These are phyloP conservation scores for Flaveria ramosissima DNA, from an alignment of 129 eudicot species.

Conservation along the genomic window DNA sequence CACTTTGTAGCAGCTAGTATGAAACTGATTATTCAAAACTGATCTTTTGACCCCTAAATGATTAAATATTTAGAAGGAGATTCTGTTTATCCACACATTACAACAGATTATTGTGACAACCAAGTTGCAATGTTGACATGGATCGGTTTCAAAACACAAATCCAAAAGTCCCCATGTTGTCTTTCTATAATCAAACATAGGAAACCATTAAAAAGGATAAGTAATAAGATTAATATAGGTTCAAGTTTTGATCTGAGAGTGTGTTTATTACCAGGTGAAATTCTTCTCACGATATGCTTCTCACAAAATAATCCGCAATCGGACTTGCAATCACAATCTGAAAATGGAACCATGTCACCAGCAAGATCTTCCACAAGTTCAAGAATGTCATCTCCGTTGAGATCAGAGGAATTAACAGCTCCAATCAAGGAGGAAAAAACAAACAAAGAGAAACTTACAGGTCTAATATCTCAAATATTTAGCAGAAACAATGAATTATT, in stretches of 20 bases:
- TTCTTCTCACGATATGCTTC: constrained; percentile 82
- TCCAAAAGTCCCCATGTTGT: not conserved
- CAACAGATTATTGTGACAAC: not conserved
- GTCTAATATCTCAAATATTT: constrained; percentile 67
- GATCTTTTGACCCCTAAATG: not conserved
- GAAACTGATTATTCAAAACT: constrained; percentile 3
- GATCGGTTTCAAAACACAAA: not conserved
- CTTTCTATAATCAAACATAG: not conserved
- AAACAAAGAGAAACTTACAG: constrained; percentile 48
- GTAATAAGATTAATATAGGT: not conserved
- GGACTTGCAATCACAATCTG: constrained; percentile 46
- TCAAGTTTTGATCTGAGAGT: constrained; percentile 14
- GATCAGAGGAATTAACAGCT: constrained; percentile 52
- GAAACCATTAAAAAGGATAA: not conserved
- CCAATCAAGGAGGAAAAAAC: constrained; percentile 61
- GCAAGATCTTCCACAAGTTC: constrained; percentile 51
- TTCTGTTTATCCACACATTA: not conserved
- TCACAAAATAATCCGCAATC: constrained; percentile 53
- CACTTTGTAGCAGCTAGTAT: not conserved
- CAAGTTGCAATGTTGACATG: not conserved
- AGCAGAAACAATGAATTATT: constrained; percentile 51
- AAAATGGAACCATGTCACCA: constrained; percentile 40
- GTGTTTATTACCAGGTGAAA: constrained; percentile 55
- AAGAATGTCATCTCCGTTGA: constrained; percentile 60
- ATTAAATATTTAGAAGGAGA: not conserved